Evolutionary conservation across 306 rosid species (phyloP), one percentile per base, ranked within the genome.

Genomic region (Casuarina equisetifolia): DNA sequence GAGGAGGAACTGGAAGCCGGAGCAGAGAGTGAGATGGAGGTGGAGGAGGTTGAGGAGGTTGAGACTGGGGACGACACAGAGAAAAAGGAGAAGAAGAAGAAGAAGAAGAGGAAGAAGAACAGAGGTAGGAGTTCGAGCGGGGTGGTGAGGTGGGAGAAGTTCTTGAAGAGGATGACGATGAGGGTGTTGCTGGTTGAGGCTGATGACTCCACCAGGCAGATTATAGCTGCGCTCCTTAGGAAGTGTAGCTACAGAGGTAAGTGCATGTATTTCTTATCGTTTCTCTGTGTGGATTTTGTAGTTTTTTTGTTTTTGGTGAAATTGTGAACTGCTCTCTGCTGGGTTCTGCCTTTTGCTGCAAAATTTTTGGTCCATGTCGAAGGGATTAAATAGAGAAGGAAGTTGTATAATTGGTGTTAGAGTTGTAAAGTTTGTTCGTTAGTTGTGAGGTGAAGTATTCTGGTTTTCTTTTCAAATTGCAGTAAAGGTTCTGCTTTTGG

Each of bases 131-230:
- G 82, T 66, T 84, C 89, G 54, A 78, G 71, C 67, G 95, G 93
- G 20, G 80, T 85, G 61, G 78, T 91, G 85, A 82, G 83, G 80
- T 95, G 99, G 97, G 97, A 92, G 71, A 90, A 82, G 40, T 84
- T 95, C 57, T 73, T 92, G 83, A 96, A 92, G 2, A 85, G 58
- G 74, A 91, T 91, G 94, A 78, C 43, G 80, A 61, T 96, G 79
- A 89, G 97, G 73, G 97, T 96, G 1, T 78, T 96, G 59, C 81
- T 96, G 75, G 97, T 91, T 43, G 99, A 96, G 81, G 90, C 99
- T 4, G 99, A 96, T 79, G 99, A 96, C 43, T 96, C 94, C 57
- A 96, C 99, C 3, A 85, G 99, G 49, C 99, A 96, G 85, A 91
- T 96, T 81, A 89, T 96, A 9, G 79, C 93, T 9, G 97, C 98